Conservation (phyloP, 2,329 filamentous ascomycete genomes). For the Allantophomopsis cytisporea region DNA sequence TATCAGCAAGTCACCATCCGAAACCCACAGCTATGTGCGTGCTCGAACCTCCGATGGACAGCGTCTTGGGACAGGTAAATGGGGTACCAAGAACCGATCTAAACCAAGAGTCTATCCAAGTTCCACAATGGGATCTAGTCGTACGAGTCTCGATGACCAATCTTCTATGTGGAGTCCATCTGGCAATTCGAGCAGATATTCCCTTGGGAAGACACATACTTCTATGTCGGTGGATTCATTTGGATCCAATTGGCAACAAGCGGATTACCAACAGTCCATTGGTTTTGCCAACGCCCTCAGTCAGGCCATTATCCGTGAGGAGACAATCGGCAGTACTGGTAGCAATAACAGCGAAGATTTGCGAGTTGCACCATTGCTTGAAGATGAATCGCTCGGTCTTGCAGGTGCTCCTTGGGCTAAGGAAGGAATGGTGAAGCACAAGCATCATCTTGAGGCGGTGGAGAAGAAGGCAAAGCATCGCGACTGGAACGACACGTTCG, state of each 20-base stretch:
- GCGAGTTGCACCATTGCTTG: constrained; percentile 51
- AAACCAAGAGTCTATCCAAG: constrained; percentile 62
- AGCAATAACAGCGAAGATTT: constrained; percentile 23
- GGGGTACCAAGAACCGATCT: constrained; percentile 77
- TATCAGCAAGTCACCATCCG: constrained; percentile 85
- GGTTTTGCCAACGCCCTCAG: constrained; percentile 94
- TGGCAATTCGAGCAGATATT: constrained; percentile 74
- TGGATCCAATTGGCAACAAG: constrained; percentile 58
- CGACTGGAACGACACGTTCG: constrained; percentile 91
- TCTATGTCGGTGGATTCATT: constrained; percentile 90
- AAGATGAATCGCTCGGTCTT: constrained; percentile 86
- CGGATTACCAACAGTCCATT: constrained; percentile 89
- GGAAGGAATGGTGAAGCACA: constrained; percentile 90
- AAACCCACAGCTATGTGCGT: constrained; percentile 54
- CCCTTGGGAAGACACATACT: constrained; percentile 77
- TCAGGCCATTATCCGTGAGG: constrained; percentile 91
- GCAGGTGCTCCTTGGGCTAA: constrained; percentile 96
- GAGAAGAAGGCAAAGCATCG: constrained; percentile 90
- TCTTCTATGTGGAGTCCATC: constrained; percentile 83
- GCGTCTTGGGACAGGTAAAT: constrained; percentile 37
- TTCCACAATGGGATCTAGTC: constrained; percentile 76
- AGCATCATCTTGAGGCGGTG: constrained; percentile 82
- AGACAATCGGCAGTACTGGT: constrained; percentile 40
- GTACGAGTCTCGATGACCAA: constrained; percentile 86
- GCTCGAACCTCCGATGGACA: constrained; percentile 48